Conservation (phyloP, 2,329 filamentous ascomycete genomes). For the Sphaerostilbella broomeana region DNA sequence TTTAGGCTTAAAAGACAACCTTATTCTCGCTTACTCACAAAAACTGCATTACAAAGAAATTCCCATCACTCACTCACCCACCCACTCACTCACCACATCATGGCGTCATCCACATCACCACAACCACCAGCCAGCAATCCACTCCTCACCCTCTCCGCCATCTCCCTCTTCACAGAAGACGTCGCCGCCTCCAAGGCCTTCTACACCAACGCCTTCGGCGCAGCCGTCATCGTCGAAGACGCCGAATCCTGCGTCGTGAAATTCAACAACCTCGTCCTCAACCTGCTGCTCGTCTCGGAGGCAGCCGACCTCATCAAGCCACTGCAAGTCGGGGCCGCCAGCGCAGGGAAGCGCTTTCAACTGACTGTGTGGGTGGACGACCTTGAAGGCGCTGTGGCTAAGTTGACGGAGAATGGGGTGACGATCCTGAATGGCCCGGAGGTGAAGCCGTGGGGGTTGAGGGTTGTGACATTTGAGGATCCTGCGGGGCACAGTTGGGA, state of each 20-base stretch:
- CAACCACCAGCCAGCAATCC: too few relatives aligned
- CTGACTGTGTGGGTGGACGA: conserved; percentile 13
- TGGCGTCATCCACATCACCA: not conserved
- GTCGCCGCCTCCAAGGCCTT: conserved; percentile 8
- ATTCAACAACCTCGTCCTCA: conserved; percentile 14
- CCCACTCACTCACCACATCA: not conserved
- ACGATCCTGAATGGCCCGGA: conserved; percentile 9
- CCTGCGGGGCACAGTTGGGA: conserved; percentile 13
- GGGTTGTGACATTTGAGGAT: conserved; percentile 14
- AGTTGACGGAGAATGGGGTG: conserved; percentile 9
- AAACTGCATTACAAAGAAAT: too few relatives aligned
- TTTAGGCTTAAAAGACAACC: too few relatives aligned
- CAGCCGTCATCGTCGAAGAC: conserved; percentile 12
- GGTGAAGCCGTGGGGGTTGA: conserved; percentile 14
- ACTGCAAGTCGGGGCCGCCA: not conserved
- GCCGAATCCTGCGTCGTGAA: conserved; percentile 14
- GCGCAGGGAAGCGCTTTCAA: conserved; percentile 10
- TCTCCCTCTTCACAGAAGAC: conserved; percentile 13
- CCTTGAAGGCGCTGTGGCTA: conserved; percentile 13
- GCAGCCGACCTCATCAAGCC: conserved; percentile 5
- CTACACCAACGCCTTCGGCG: conserved; percentile 13
- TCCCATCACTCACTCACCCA: too few relatives aligned
- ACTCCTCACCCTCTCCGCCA: conserved; percentile 11
- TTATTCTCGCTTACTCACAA: too few relatives aligned
- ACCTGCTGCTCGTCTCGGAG: conserved; percentile 5